These are phyloP conservation scores for Fusarium piperis DNA, from an alignment of 2,329 filamentous ascomycete species.

Conservation along the genomic window DNA sequence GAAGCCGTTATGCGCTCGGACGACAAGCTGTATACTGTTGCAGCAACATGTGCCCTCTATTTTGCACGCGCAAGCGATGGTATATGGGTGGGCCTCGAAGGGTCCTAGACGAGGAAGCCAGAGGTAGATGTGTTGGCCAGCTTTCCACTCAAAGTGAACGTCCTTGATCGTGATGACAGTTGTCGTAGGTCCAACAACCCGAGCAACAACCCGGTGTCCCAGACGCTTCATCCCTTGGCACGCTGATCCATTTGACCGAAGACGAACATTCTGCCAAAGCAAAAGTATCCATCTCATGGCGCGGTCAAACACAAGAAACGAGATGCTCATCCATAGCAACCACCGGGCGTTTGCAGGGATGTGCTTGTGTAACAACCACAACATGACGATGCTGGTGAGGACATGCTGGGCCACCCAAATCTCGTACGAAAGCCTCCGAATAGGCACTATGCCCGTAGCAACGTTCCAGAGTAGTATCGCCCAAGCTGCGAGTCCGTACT, in stretches of 20 bases:
- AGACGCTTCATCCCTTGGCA: slow-evolving; percentile 60
- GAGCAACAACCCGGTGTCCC: slow-evolving; percentile 62
- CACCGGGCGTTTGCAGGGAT: slow-evolving; percentile 67
- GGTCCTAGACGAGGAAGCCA: slow-evolving; percentile 66
- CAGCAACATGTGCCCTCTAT: slow-evolving; percentile 62
- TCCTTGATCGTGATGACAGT: slow-evolving; percentile 69
- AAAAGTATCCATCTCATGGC: slow-evolving; percentile 60
- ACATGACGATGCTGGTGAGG: slow-evolving; percentile 66
- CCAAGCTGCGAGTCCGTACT: slow-evolving; percentile 75
- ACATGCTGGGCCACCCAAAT: slow-evolving; percentile 76
- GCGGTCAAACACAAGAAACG: slow-evolving; percentile 70
- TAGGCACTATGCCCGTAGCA: slow-evolving; percentile 69
- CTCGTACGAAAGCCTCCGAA: slow-evolving; percentile 75
- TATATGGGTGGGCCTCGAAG: slow-evolving; percentile 69
- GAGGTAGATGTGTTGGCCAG: slow-evolving; percentile 69
- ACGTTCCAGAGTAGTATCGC: slow-evolving; percentile 72
- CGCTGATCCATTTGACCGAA: slow-evolving; percentile 51
- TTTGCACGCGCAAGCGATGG: slow-evolving; percentile 66
- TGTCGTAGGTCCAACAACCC: slow-evolving; percentile 60
- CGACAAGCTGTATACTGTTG: slow-evolving; percentile 68
- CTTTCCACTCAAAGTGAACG: slow-evolving; percentile 66
- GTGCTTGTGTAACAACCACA: slow-evolving; percentile 72
- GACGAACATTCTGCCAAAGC: slow-evolving; percentile 62
- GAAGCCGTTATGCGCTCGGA: slow-evolving; percentile 66
- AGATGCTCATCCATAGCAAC: slow-evolving; percentile 74